Percentiles rank a stretch among this genome's conserved stretches.
Evolutionary conservation across 1,139 yeast genomes (phyloP).

Genomic region (Protomyces lactucae-debilis): DNA sequence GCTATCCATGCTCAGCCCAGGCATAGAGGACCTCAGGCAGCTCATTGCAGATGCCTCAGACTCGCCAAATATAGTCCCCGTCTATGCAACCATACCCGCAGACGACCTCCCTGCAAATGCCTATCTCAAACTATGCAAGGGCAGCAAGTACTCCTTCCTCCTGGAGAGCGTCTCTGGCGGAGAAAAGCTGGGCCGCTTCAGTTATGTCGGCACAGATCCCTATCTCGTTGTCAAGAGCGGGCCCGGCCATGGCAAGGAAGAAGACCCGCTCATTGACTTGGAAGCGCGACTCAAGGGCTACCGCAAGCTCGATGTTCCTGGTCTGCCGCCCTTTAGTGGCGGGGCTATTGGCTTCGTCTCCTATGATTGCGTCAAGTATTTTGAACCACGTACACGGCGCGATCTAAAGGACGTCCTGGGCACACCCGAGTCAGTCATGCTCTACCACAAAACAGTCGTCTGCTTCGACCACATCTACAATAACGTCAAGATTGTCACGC

Average conservation of each 20-base stretch:
- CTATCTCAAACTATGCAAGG: conserved; percentile 58
- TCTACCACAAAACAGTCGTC: conserved; percentile 83
- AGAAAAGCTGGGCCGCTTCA: conserved; percentile 80
- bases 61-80: conserved; percentile 63
- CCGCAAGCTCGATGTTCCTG: conserved; percentile 70
- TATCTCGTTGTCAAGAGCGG: conserved; percentile 79
- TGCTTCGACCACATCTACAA: conserved; percentile 94
- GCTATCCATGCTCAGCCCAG: conserved; percentile 43
- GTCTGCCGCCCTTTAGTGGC: conserved; percentile 75
- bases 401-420: conserved; percentile 68
- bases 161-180: conserved; percentile 87
- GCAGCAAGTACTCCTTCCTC: conserved; percentile 65
- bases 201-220: conserved; percentile 85
- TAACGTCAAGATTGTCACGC: conserved; percentile 82
- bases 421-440: conserved; percentile 84
- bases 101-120: conserved; percentile 85
- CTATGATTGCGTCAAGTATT: conserved; percentile 92
- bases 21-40: conserved; percentile 48
- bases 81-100: conserved; percentile 67
- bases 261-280: conserved; percentile 72
- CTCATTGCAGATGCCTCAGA: conserved; percentile 41
- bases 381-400: conserved; percentile 82
- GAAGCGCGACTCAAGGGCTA: conserved; percentile 65
- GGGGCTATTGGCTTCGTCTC: conserved; percentile 96
- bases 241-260: conserved; percentile 49